Evolutionary conservation across 192 early-diverging fungal genomes (phyloP).

Genomic region (Podila verticillata): DNA sequence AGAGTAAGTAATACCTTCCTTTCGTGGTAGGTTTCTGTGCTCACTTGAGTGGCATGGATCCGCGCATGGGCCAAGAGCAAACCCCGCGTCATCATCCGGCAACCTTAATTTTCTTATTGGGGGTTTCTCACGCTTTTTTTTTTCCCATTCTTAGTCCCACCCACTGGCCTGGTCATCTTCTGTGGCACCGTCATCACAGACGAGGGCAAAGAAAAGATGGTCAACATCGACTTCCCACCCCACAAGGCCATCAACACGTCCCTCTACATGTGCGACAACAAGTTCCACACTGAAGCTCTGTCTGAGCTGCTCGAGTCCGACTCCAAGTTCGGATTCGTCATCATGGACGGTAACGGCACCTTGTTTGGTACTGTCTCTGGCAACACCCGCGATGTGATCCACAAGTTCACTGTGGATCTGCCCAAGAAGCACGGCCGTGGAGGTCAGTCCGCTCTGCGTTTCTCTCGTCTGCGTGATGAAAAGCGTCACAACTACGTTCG

Average conservation of each 20-base stretch:
- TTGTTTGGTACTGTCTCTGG: slow-evolving; percentile 96
- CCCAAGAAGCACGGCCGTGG: slow-evolving; percentile 99
- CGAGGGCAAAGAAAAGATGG: slow-evolving; percentile 99
- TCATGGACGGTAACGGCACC: slow-evolving; percentile 98
- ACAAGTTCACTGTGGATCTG: slow-evolving; percentile 96
- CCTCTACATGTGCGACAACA: slow-evolving; percentile 98
- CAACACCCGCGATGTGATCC: slow-evolving; percentile 92
- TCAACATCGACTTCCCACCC: slow-evolving; percentile 98
- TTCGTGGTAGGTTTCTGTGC: neutral
- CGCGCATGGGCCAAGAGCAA: neutral
- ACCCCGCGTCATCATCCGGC: neutral
- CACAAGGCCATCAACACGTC: slow-evolving; percentile 99
- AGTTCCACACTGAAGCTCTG: slow-evolving; percentile 97
- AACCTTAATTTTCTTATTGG: neutral
- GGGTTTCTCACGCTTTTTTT: neutral
- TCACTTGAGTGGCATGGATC: neutral
- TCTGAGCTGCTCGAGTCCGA: slow-evolving; percentile 93
- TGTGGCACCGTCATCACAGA: slow-evolving; percentile 98
- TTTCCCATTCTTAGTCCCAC: slow-evolving; percentile 65
- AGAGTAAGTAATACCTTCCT: slow-evolving; percentile 49
- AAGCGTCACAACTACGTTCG: slow-evolving; percentile 99
- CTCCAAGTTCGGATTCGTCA: slow-evolving; percentile 96
- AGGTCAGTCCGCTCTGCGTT: slow-evolving; percentile 99
- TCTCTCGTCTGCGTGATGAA: slow-evolving; percentile 98
- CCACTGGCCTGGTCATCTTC: slow-evolving; percentile 95